Conservation (phyloP, 139 green algal species). For the Ettlia oleoabundans region DNA sequence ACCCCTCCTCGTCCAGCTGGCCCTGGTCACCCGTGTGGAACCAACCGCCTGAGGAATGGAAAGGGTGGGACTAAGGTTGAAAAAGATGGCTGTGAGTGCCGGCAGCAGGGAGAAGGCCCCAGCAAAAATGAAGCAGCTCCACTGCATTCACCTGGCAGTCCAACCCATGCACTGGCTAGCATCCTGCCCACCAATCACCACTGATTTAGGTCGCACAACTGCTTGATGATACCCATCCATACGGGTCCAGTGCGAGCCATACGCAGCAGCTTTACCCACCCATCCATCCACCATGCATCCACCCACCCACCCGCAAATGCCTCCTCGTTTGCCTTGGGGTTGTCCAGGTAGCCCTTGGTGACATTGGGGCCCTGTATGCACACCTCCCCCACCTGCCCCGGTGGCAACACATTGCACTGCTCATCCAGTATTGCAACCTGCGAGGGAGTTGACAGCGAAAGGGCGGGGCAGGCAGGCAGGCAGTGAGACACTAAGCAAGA, state of each 20-base stretch:
- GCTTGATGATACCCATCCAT: too few species aligned
- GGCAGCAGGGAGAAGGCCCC: too few species aligned
- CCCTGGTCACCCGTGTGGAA: slow-evolving; percentile 84
- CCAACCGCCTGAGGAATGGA: slow-evolving; percentile 54
- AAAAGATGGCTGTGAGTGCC: neutral
- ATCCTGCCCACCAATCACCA: too few species aligned
- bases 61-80: too few species aligned
- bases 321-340: slow-evolving; percentile 80
- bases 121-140: too few species aligned
- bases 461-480: neutral
- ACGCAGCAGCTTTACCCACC: too few species aligned
- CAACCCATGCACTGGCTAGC: too few species aligned
- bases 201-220: too few species aligned
- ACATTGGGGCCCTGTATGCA: slow-evolving; percentile 84
- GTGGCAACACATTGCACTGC: slow-evolving; percentile 42
- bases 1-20: slow-evolving; percentile 79
- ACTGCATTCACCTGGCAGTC: too few species aligned
- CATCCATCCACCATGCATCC: too few species aligned
- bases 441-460: neutral
- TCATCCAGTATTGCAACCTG: slow-evolving; percentile 61
- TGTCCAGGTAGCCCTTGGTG: slow-evolving; percentile 83
- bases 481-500: too few species aligned
- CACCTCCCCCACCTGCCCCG: slow-evolving; percentile 75
- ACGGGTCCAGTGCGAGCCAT: too few species aligned
- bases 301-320: slow-evolving; percentile 58